phyloP scores from a whole-genome alignment of 305 asterid species.

The Ajuga reptans region DNA sequence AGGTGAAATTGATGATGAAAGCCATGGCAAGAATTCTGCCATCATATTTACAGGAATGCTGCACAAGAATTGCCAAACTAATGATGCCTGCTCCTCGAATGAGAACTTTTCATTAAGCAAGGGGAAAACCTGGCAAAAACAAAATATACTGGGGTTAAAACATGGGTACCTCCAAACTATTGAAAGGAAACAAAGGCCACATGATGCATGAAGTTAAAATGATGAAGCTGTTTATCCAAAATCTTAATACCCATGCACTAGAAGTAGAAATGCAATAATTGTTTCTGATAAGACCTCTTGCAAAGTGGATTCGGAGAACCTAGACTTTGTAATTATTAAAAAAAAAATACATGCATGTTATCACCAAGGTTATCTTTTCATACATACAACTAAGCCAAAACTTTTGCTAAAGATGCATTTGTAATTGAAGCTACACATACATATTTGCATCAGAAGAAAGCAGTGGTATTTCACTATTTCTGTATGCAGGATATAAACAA shows the following conservation, averaged over 20 bases:
- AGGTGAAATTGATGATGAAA: constrained; percentile 69
- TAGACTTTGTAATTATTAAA: neutral
- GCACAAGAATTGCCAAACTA: constrained; percentile 98
- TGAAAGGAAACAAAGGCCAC: neutral
- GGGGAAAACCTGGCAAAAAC: constrained; percentile 62
- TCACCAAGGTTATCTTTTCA: neutral
- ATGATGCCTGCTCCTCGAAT: constrained; percentile 91
- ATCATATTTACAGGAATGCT: constrained; percentile 97
- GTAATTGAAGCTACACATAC: neutral
- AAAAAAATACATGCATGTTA: neutral
- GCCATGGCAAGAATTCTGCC: constrained; percentile 99
- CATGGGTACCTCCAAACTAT: neutral
- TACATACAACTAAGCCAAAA: neutral
- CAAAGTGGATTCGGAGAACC: constrained; percentile 13
- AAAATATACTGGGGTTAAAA: neutral
- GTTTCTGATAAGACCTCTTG: neutral
- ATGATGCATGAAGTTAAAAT: constrained; percentile 12
- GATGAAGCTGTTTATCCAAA: constrained; percentile 10
- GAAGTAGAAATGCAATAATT: constrained; percentile 12
- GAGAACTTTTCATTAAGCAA: constrained; percentile 82
- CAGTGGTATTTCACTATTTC: too few relatives aligned
- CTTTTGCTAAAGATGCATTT: neutral
- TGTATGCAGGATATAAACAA: neutral
- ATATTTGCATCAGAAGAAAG: neutral
- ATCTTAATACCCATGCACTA: neutral